Evolutionary conservation across 2,329 filamentous ascomycete species (phyloP), one percentile per base, ranked within the genome.

Genomic region (Fusarium globosum): DNA sequence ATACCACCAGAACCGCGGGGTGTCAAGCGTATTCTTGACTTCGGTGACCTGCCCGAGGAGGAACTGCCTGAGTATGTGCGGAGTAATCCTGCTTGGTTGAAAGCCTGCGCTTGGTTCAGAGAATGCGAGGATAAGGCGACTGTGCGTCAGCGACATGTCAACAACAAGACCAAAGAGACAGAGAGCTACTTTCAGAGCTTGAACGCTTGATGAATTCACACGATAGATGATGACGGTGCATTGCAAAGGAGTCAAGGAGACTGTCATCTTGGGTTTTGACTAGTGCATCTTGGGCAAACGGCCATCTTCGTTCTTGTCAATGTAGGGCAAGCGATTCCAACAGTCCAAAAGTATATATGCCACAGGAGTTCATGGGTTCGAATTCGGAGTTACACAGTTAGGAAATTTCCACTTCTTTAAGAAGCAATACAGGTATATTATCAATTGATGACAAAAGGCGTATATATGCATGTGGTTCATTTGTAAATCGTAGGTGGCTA

Each of bases 81-180:
- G 36, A 80, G 80, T 6, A 85, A 88, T 59, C 80, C 83, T 3
- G 80, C 78, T 4, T 89, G 87, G 87, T 56, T 85, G 38, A 80
- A 81, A 49, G 85, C 83, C 7, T 82, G 80, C 26, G 78, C 75
- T 20, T 84, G 82, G 73, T 68, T 85, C 65, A 81, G 83, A 21
- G 77, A 83, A 49, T 69, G 72, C 79, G 61, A 77, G 30, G 68
- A 79, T 48, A 49, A 65, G 45, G 39, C 49, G 36, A 23, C 36
- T 56, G 42, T 63, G 20, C 72, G 55, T 26, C 65, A 66, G 13
- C 74, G 57, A 16, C 66, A 57, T 39, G 55, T 75, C 18, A 65
- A 72, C 15, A 69, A 35, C 30, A 72, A 69, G n/a, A 71, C 71
- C 46, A 61, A 74, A 52, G 78, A 81, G 56, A 60, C 76, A 9